A percentile compares a stretch with the other conserved stretches of the same genome.
phyloP scores from a whole-genome alignment of 306 rosid species.

The Vigna hirtella region DNA sequence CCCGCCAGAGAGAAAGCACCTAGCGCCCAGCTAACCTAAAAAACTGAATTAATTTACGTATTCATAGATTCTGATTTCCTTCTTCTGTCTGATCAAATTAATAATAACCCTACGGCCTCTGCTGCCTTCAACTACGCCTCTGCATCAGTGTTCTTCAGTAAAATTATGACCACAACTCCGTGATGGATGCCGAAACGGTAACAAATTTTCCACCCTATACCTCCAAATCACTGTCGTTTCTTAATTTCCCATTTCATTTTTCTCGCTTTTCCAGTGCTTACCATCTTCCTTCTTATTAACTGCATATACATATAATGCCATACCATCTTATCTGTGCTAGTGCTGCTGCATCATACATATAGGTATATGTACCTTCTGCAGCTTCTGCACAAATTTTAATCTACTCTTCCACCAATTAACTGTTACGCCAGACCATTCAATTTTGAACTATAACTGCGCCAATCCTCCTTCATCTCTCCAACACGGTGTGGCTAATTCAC shows the following conservation, averaged over 20 bases:
- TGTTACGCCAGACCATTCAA: not conserved
- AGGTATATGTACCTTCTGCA: not conserved
- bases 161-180: no score
- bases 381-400: not conserved
- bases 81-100: not conserved
- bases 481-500: no score
- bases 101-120: conserved; percentile 23
- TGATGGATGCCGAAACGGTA: no score
- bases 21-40: not conserved
- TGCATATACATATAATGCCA: no score
- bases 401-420: not conserved
- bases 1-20: not conserved
- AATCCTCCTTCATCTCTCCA: no score
- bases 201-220: no score
- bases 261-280: not conserved
- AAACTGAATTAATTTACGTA: not conserved
- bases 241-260: not conserved
- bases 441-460: not conserved
- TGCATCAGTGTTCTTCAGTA: not conserved
- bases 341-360: no score
- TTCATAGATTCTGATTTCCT: no score
- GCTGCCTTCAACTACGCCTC: conserved; percentile 2
- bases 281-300: not conserved
- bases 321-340: not conserved
- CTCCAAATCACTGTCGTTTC: no score